Percentiles rank a stretch among this genome's conserved stretches.
Evolutionary conservation across 2,329 filamentous ascomycete genomes (phyloP).

Genomic region (Penicillium griseofulvum): DNA sequence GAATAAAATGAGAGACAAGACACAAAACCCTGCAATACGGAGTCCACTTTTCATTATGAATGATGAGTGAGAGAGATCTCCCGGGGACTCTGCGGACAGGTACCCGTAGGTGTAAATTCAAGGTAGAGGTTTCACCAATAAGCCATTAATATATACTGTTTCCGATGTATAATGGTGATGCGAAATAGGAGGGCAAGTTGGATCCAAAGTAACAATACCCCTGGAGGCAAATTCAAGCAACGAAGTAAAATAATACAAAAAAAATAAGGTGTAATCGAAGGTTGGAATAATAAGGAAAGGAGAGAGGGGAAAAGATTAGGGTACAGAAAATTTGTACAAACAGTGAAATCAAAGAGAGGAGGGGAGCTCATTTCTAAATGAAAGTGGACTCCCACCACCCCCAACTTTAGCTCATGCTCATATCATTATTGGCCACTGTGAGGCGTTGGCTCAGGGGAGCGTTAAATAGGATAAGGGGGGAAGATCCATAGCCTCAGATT

Average conservation of each 20-base stretch:
- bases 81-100: background rate
- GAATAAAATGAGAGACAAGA: slow-evolving; percentile 24
- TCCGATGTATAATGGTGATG: background rate
- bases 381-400: background rate
- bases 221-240: background rate
- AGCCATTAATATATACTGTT: slow-evolving; percentile 12
- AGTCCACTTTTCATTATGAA: slow-evolving; percentile 33
- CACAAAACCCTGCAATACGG: slow-evolving; percentile 27
- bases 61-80: slow-evolving; percentile 7
- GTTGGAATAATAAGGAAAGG: background rate
- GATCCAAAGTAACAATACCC: background rate
- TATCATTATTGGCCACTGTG: slow-evolving; percentile 10
- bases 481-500: no score
- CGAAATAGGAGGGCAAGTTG: background rate
- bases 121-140: background rate
- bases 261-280: background rate
- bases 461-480: background rate
- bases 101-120: slow-evolving; percentile 7
- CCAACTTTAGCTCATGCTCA: background rate
- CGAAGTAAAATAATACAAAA: background rate
- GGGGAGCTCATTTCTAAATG: background rate
- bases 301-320: background rate
- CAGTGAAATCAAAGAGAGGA: background rate
- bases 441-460: slow-evolving; percentile 1
- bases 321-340: background rate